Evolutionary conservation across 2,329 filamentous ascomycete genomes (phyloP), one percentile per base, ranked within the genome.

Genomic region (Nemania sp.): DNA sequence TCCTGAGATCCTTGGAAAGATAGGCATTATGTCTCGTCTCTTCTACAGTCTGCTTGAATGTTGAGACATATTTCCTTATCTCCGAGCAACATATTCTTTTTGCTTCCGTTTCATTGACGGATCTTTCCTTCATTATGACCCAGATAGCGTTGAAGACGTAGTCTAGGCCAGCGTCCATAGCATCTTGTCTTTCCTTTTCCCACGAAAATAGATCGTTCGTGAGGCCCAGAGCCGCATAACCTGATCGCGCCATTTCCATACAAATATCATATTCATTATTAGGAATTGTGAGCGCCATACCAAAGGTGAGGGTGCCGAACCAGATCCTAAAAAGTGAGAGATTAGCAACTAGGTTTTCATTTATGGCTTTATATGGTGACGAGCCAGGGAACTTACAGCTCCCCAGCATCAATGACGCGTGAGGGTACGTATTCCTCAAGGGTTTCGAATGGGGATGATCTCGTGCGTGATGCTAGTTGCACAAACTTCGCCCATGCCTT

Each of bases 161-260:
- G 43, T 69, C 58, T 18, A 74, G 67, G 2, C 74, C 76, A 3
- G 54, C 60, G 11, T 24, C 7, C 43, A 66, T 51, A 8, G 80
- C 79, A 3, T 74, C 79, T 18, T 77, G 67, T 18, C 62, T 68
- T 62, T 82, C 78, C 55, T 80, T 81, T 20, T 77, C 70, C 73
- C 74, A 82, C 0, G 81, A 82, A 61, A 76, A 81, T 10, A 83
- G 71, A 68, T 82, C 80, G 58, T 82, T 83, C 8, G 73, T 75
- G 8, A 83, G 74, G 5, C 74, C 73, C 15, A 77, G 54, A n/a
- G 75, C 76, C 10, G 72, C 69, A 15, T 72, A 80, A 0, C 72
- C 79, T 5, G 78, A 74, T 45, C 67, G 55, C 43, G 71, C 70
- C 7, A 80, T 73, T 66, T 77, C 64, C 45, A 69, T 73, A 38